Base-by-base conservation (phyloP, 768 basidiomycete genomes). In the Russula dissimulans region DNA sequence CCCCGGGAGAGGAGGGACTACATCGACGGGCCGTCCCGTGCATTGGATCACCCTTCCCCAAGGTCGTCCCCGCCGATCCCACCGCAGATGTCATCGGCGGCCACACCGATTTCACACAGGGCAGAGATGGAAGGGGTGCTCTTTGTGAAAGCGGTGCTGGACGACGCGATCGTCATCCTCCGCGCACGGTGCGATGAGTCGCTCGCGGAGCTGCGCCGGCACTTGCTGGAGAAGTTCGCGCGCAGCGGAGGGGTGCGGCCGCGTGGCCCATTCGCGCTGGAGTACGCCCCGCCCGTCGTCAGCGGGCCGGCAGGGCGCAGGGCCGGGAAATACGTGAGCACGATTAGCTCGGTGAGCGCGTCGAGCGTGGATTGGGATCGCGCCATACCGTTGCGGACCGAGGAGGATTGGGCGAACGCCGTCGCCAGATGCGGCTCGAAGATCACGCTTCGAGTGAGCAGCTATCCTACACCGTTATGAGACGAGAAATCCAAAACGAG, bases 171-270 rank as follows among this genome's bases (percentile, higher is more conserved):
- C 62, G 77, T 90, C 66, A 72, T 86, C 61, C 76, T 90, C 53
- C 83, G 85, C 46, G 71, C 79, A 8, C 71, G 79, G 12, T 76
- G 76, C 62, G 71, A 75, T 44, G 74, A 76, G 59, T 46, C 77
- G n/a, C 78, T 83, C 57, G 66, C 70, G 17, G 81, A 83, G 47
- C 66, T 89, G 15, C 83, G 84, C 60, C 72, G 73, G 54, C 78
- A 79, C 50, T 73, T 91, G 29, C 79, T 79, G 62, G 80, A 84
- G 56, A 89, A 88, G 66, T 84, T 90, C 67, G 76, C 79, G n/a
- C 75, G 77, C 26, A 80, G 83, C 66, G 85, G 84, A 69, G 78
- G 77, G 50, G 65, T 83, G 45, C 74, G 77, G 12, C 78, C 89
- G 26, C 76, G 77, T 0, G 72, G 77, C 7, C 71, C 75, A 1